These are phyloP conservation scores for Pascua sp. DNA, from an alignment of 1,284 basidiomycete genomes.

Conservation along the genomic window DNA sequence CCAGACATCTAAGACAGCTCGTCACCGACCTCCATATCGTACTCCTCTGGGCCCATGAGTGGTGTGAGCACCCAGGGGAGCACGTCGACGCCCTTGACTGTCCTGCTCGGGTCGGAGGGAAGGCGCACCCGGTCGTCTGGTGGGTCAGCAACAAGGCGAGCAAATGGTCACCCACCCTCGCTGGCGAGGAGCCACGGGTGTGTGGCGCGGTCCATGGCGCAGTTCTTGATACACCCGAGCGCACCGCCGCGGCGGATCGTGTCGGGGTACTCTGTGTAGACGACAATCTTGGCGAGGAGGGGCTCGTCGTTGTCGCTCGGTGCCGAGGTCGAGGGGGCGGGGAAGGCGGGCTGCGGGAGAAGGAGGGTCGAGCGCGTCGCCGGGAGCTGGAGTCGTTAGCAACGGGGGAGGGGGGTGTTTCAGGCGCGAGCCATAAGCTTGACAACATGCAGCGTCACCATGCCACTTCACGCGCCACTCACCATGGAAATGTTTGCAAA, in stretches of 20 bases:
- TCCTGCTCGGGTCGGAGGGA: slow-evolving; percentile 41
- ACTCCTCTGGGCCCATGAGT: slow-evolving; percentile 89
- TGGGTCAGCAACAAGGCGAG: too few relatives aligned
- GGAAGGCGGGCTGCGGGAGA: slow-evolving; percentile 45
- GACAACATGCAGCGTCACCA: too few relatives aligned
- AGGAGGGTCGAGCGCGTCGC: slow-evolving; percentile 41
- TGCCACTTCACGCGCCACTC: slow-evolving; percentile 32
- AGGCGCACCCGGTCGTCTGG: slow-evolving; percentile 43
- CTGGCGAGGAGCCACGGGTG: slow-evolving; percentile 46
- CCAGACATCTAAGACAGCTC: slow-evolving; percentile 2
- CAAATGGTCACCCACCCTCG: slow-evolving; percentile 6
- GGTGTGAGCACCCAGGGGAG: slow-evolving; percentile 82
- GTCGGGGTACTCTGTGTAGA: slow-evolving; percentile 84
- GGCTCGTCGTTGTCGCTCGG: slow-evolving; percentile 58
- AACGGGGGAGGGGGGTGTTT: too few relatives aligned
- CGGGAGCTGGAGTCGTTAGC: slow-evolving; percentile 27
- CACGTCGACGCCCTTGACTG: slow-evolving; percentile 74
- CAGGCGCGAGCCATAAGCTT: too few relatives aligned
- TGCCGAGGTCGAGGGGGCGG: slow-evolving; percentile 28
- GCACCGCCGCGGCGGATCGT: slow-evolving; percentile 80
- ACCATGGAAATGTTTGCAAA: slow-evolving; percentile 86
- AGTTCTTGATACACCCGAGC: slow-evolving; percentile 71
- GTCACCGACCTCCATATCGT: slow-evolving; percentile 70
- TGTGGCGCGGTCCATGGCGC: slow-evolving; percentile 45
- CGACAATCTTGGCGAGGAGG: slow-evolving; percentile 72